Evolutionary conservation across 2,329 filamentous ascomycete genomes (phyloP), one percentile per base, ranked within the genome.

Genomic region (Cytospora paraplurivora): DNA sequence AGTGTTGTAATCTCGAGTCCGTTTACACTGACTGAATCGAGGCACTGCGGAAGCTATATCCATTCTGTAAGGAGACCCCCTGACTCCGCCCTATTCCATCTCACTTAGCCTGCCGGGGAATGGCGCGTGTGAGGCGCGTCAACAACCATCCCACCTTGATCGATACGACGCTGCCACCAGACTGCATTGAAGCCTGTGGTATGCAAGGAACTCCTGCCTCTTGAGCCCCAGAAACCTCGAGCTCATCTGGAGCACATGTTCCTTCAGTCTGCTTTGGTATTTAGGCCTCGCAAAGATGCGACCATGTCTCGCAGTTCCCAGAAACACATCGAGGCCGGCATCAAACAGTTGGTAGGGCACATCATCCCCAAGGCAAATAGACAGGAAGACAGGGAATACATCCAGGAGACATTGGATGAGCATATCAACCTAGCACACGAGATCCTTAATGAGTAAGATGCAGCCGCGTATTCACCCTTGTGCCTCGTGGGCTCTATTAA

Each of bases 291-390:
- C 74, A 71, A 81, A 75, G 69, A 83, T 82, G 80, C 80, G 74
- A 76, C 77, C 73, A 85, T 86, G 82, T 80, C 83, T 70, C 81
- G 83, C 70, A 82, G 85, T 72, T 77, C 77, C 70, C 76, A 76
- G 68, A 80, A 86, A 76, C 90, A 91, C 79, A 85, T 96, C 77
- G 86, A 89, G 74, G 88, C 87, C 75, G 92, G 91, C 74, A 87
- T 96, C 74, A 86, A 91, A 74, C 88, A 89, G 76, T 83, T 96
- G 73, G 87, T 96, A 73, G 82, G 88, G 70, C 88, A 90, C 72
- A 80, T 94, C 64, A 81, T 95, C 62, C 90, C 90, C 62, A 79
- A 82, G 62, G 62, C 64, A 34, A 61, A 53, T 27, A 34, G 64
- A 38, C 62, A 85, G 67, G 88, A 92, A 69, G 85, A 88, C 71